A percentile compares a stretch with the other conserved stretches of the same genome.
phyloP scores from a whole-genome alignment of 495 filamentous ascomycete species.

The Tuber melanosporum region DNA sequence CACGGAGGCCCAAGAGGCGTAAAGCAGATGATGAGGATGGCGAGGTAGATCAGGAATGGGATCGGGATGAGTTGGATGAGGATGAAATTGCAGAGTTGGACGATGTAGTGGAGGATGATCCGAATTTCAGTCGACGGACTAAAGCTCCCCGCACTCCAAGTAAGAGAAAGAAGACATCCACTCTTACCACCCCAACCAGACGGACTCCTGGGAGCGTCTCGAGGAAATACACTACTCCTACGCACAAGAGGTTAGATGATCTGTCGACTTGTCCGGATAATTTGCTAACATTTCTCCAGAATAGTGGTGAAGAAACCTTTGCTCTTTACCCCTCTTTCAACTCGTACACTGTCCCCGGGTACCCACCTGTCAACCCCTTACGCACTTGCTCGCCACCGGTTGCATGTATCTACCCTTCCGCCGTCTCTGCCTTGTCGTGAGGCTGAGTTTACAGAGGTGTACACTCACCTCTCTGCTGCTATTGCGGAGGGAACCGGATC shows the following conservation, averaged over 20 bases:
- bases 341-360: constrained; percentile 70
- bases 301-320: constrained; percentile 83
- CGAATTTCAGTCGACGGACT: constrained; percentile 55
- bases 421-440: constrained; percentile 84
- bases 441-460: constrained; percentile 82
- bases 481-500: constrained; percentile 88
- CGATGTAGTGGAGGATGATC: constrained; percentile 46
- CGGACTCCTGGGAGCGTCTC: constrained; percentile 50
- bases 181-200: constrained; percentile 52
- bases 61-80: constrained; percentile 24
- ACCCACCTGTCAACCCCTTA: constrained; percentile 80
- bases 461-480: constrained; percentile 85
- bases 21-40: constrained; percentile 48
- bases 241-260: constrained; percentile 54
- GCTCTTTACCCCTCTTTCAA: constrained; percentile 90
- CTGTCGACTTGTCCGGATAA: not conserved
- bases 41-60: constrained; percentile 42
- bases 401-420: constrained; percentile 92
- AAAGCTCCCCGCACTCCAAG: constrained; percentile 44
- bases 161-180: constrained; percentile 42
- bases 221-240: constrained; percentile 57
- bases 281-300: constrained; percentile 41
- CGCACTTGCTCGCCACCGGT: constrained; percentile 75
- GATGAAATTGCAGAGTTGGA: constrained; percentile 16
- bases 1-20: constrained; percentile 39